Base-by-base conservation (phyloP, 768 basidiomycete species). In the Tylopilus vinaceipallidus region DNA sequence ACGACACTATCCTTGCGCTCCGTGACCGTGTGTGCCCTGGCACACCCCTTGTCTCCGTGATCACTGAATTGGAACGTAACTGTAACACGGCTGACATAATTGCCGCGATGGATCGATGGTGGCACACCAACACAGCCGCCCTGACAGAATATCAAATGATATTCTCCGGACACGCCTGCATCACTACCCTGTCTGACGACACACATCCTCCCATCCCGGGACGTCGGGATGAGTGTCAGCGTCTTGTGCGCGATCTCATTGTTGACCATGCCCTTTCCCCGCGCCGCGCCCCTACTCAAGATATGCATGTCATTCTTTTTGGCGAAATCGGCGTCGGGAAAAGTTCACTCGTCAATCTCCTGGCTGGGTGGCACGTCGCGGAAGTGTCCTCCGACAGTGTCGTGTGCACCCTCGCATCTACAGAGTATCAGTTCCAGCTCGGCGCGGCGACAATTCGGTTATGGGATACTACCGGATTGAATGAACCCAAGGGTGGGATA, bases 271-370 rank as follows among this genome's bases (percentile, higher is more conserved):
- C 61, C 8, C 61, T 62, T 42, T 49, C 44, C 0, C 61, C 61
- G 8, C 61, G 61, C 2, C 48, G 37, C 29, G 39, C 40, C 8
- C 56, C 61, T 27, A 3, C 50, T 0, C 54, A 59, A 35, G 57
- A 64, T 40, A 22, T 63, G 8, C 63, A 71, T 41, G 46, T 75
- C 40, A 56, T 76, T 14, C 42, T 77, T 16, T 77, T 76, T 41
- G 75, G 75, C 0, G 71, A 75, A 47, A 65, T 70, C 0, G 75
- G 75, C 16, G 50, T 56, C 17, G 65, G 65, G 3, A 67, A 67
- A 38, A 67, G 65, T n/a, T 70, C 68, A 4, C 54, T 67, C 36
- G 54, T 67, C 44, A 76, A 76, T 42, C 67, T 77, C 58, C 53
- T 77, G 34, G 56, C 60, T 6, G 66, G 61, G 52, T 70, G 47